Evolutionary conservation across 352 stramenopile species (phyloP).

Genomic region (Phytophthora pisi): DNA sequence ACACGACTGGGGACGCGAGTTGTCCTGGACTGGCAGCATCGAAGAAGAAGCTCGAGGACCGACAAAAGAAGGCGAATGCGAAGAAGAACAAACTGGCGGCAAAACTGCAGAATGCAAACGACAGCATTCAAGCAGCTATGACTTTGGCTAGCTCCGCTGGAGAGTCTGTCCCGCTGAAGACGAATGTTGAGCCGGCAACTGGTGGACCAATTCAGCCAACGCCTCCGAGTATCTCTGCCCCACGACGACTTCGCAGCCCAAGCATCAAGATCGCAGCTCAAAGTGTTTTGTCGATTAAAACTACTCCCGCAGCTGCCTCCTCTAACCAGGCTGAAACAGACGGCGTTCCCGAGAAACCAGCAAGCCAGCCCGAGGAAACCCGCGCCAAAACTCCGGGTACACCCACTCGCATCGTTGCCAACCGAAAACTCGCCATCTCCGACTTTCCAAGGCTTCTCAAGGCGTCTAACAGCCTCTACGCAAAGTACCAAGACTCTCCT

Average conservation of each 20-base stretch:
- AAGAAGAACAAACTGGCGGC: conserved; percentile 51
- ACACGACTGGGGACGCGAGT: conserved; percentile 65
- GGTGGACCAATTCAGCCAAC: conserved; percentile 10
- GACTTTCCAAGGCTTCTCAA: conserved; percentile 43
- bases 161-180: conserved; percentile 11
- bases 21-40: conserved; percentile 53
- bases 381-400: conserved; percentile 1
- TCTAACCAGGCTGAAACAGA: conserved; percentile 31
- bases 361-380: conserved; percentile 4
- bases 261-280: conserved; percentile 49
- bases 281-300: conserved; percentile 35
- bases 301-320: background rate
- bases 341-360: conserved; percentile 1
- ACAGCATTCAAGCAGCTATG: conserved; percentile 14
- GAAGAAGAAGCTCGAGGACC: conserved; percentile 58
- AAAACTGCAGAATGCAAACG: conserved; percentile 53
- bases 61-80: conserved; percentile 52
- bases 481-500: conserved; percentile 31
- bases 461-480: conserved; percentile 45
- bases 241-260: conserved; percentile 26
- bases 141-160: background rate
- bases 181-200: background rate
- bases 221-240: conserved; percentile 10
- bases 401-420: background rate
- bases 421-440: conserved; percentile 42